These are phyloP conservation scores for Erysimum cheiri DNA, from an alignment of 441 rosid genomes.

Conservation along the genomic window DNA sequence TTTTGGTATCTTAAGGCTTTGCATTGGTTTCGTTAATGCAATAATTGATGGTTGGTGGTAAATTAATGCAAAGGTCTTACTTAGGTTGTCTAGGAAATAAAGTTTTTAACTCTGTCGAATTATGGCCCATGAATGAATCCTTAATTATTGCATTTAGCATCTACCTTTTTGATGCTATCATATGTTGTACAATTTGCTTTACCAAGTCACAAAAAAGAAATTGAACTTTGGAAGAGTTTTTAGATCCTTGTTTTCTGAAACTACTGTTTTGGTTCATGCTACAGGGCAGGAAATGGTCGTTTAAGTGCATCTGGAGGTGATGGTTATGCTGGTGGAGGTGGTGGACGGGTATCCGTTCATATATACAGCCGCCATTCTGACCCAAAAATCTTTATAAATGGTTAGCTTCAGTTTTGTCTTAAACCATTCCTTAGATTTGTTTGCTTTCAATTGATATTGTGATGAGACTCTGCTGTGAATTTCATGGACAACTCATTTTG, in stretches of 20 bases:
- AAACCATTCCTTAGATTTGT: background rate
- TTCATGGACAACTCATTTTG: conserved; percentile 12
- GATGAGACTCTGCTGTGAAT: conserved; percentile 11
- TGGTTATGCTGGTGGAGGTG: conserved; percentile 98
- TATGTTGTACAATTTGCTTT: background rate
- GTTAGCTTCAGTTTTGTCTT: conserved; percentile 52
- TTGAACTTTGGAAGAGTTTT: conserved; percentile 6
- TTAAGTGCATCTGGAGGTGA: conserved; percentile 96
- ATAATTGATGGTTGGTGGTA: conserved; percentile 31
- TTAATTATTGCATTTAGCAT: conserved; percentile 27
- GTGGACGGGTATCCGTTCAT: conserved; percentile 89
- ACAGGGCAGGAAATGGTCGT: conserved; percentile 90
- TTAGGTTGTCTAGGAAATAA: conserved; percentile 22
- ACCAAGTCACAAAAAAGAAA: background rate
- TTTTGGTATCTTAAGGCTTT: conserved; percentile 22
- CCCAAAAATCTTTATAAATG: conserved; percentile 80
- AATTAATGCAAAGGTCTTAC: conserved; percentile 28
- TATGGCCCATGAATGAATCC: conserved; percentile 27
- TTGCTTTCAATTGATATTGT: background rate
- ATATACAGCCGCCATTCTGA: conserved; percentile 92
- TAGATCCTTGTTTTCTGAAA: background rate
- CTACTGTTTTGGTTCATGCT: conserved; percentile 37
- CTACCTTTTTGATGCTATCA: conserved; percentile 20
- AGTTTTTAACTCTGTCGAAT: conserved; percentile 14
- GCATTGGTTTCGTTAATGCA: conserved; percentile 25